Percentiles rank a stretch among this genome's conserved stretches.
Conservation (phyloP, 2,329 filamentous ascomycete species). For the Nakataea oryzae region DNA sequence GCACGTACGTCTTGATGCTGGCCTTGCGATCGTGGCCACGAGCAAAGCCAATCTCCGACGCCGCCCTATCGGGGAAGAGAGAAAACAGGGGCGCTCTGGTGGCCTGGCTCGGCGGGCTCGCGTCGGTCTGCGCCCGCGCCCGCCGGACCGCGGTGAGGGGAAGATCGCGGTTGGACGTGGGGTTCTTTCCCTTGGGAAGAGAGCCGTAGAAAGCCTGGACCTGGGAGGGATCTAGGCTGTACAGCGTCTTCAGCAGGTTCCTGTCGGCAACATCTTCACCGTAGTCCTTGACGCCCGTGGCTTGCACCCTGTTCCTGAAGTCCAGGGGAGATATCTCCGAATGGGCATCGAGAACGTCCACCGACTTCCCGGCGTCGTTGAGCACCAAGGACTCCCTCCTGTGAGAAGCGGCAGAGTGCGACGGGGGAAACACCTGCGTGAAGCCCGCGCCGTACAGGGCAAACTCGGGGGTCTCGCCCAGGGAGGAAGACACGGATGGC, state of each 20-base stretch:
- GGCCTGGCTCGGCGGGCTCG: neutral
- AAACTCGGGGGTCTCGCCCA: constrained; percentile 1
- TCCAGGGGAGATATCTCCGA: constrained; percentile 35
- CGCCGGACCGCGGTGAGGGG: constrained; percentile 1
- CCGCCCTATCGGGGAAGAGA: constrained; percentile 7
- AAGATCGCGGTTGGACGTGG: constrained; percentile 9
- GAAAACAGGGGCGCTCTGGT: constrained; percentile 9
- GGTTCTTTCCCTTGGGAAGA: constrained; percentile 4
- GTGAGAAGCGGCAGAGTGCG: constrained; percentile 6
- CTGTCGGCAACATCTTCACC: constrained; percentile 57
- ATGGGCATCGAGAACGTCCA: constrained; percentile 50
- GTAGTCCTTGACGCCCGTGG: constrained; percentile 41
- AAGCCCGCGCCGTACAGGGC: constrained; percentile 2
- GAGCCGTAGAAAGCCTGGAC: constrained; percentile 24
- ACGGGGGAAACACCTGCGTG: constrained; percentile 1
- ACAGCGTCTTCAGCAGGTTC: constrained; percentile 34
- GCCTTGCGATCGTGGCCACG: neutral
- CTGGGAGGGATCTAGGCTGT: constrained; percentile 20
- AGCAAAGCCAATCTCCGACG: neutral
- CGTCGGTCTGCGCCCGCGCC: neutral
- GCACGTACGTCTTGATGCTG: constrained; percentile 8
- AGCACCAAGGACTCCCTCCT: constrained; percentile 20
- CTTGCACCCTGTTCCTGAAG: constrained; percentile 36
- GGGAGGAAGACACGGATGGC: neutral
- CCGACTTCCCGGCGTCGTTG: constrained; percentile 21